A percentile compares a stretch with the other conserved stretches of the same genome.
These are phyloP conservation scores for Kodamaea ohmeri DNA, from an alignment of 1,139 yeast species.

Conservation along the genomic window DNA sequence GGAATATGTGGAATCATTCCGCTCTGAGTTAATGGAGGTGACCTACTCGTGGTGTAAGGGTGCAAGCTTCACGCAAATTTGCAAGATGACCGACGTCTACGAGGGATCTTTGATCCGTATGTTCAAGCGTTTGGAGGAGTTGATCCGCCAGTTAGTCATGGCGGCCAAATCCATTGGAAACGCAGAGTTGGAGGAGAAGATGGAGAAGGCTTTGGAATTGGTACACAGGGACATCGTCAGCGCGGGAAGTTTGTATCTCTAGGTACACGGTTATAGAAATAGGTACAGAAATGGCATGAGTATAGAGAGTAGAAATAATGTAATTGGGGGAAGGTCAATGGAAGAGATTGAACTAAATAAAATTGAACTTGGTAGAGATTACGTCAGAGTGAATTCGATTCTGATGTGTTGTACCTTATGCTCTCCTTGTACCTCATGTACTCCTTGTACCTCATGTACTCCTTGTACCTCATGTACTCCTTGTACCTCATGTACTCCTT, in stretches of 20 bases:
- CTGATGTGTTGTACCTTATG: no score
- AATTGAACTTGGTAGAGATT: no score
- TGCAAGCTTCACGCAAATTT: constrained; percentile 90
- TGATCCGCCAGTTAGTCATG: constrained; percentile 81
- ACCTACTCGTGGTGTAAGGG: constrained; percentile 97
- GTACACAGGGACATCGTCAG: constrained; percentile 96
- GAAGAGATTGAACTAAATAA: no score
- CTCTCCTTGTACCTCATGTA: no score
- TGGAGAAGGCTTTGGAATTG: constrained; percentile 80
- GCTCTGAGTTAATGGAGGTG: constrained; percentile 94
- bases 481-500: no score
- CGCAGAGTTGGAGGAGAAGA: constrained; percentile 76
- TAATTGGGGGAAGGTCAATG: background rate
- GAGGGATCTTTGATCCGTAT: constrained; percentile 95
- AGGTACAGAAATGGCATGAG: background rate
- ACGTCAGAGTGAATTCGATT: no score
- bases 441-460: no score
- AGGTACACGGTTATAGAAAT: constrained; percentile 10
- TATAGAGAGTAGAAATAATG: background rate
- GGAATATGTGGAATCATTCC: constrained; percentile 86
- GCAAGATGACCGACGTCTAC: constrained; percentile 97
- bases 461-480: no score
- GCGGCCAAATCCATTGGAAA: constrained; percentile 95
- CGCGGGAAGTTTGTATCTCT: constrained; percentile 87
- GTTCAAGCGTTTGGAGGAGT: constrained; percentile 90